Evolutionary conservation across 306 rosid genomes (phyloP).

Genomic region (Trifolium pratense): DNA sequence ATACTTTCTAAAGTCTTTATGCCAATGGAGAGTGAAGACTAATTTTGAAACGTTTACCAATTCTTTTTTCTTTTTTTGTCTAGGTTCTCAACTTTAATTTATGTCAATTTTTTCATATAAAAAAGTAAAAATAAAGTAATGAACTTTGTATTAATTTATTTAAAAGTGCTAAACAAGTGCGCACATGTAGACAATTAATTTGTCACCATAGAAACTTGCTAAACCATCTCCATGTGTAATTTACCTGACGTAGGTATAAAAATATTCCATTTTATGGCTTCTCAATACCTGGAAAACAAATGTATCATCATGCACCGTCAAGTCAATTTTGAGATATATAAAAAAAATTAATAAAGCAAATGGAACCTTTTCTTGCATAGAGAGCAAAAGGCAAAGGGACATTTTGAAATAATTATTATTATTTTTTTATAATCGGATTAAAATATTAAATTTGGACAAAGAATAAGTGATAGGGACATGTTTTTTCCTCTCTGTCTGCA

Average conservation of each 20-base stretch:
- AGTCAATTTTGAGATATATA: conserved; percentile 28
- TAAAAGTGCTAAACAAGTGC: conserved; percentile 24
- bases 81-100: neutral
- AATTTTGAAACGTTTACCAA: neutral
- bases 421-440: too few relatives aligned
- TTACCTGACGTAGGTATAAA: conserved; percentile 27
- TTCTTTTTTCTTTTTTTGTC: neutral
- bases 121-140: conserved; percentile 11
- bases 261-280: conserved; percentile 22
- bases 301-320: neutral
- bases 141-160: conserved; percentile 33
- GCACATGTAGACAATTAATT: conserved; percentile 22
- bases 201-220: conserved; percentile 13
- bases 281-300: conserved; percentile 29
- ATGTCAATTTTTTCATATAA: neutral
- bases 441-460: conserved; percentile 22
- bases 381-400: neutral
- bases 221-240: conserved; percentile 13
- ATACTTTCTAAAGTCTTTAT: too few relatives aligned
- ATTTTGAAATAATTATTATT: too few relatives aligned
- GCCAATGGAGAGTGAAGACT: neutral
- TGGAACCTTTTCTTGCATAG: conserved; percentile 29
- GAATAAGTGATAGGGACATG: conserved; percentile 11
- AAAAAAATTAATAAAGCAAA: neutral
- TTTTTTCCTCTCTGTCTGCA: neutral